Evolutionary conservation across 192 early-diverging fungal species (phyloP).

Genomic region (Phlyctochytrium planicorne): DNA sequence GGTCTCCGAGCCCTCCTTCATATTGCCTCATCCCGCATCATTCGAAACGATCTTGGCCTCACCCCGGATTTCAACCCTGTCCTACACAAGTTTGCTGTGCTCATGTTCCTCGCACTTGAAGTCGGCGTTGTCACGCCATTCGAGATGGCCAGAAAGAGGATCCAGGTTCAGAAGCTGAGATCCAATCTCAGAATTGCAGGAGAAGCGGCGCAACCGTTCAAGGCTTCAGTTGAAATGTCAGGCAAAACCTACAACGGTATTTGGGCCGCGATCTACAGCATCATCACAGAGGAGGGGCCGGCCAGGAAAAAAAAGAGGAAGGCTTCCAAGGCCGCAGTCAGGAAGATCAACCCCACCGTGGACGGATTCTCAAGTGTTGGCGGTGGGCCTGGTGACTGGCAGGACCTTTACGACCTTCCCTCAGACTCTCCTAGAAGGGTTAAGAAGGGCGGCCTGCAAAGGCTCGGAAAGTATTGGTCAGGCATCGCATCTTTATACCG

Average conservation of each 20-base stretch:
- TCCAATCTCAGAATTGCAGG: slow-evolving; percentile 3
- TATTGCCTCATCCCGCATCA: slow-evolving; percentile 26
- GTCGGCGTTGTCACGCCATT: slow-evolving; percentile 77
- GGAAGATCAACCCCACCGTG: too few relatives aligned
- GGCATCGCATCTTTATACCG: slow-evolving; percentile 45
- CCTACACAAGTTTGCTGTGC: slow-evolving; percentile 63
- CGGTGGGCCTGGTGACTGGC: slow-evolving; percentile 27
- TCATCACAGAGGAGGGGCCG: slow-evolving; percentile 44
- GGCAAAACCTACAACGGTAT: slow-evolving; percentile 39
- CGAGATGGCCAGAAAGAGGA: slow-evolving; percentile 80
- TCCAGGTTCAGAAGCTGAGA: slow-evolving; percentile 69
- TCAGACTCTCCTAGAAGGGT: slow-evolving; percentile 8
- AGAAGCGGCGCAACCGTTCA: slow-evolving; percentile 27
- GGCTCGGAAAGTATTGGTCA: slow-evolving; percentile 25
- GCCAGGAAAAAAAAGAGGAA: slow-evolving; percentile 7
- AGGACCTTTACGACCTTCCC: slow-evolving; percentile 15
- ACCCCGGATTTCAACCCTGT: slow-evolving; percentile 60
- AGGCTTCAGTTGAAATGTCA: slow-evolving; percentile 37
- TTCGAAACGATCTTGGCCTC: slow-evolving; percentile 46
- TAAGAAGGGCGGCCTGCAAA: slow-evolving; percentile 2
- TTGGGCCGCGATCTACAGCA: slow-evolving; percentile 31
- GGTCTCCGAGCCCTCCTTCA: slow-evolving; percentile 45
- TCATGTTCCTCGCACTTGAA: slow-evolving; percentile 71
- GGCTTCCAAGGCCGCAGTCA: too few relatives aligned
- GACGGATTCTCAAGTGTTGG: too few relatives aligned